Percentiles rank a stretch among this genome's conserved stretches.
Evolutionary conservation across 2,329 filamentous ascomycete species (phyloP).

Genomic region (Colletotrichum tamarilloi): DNA sequence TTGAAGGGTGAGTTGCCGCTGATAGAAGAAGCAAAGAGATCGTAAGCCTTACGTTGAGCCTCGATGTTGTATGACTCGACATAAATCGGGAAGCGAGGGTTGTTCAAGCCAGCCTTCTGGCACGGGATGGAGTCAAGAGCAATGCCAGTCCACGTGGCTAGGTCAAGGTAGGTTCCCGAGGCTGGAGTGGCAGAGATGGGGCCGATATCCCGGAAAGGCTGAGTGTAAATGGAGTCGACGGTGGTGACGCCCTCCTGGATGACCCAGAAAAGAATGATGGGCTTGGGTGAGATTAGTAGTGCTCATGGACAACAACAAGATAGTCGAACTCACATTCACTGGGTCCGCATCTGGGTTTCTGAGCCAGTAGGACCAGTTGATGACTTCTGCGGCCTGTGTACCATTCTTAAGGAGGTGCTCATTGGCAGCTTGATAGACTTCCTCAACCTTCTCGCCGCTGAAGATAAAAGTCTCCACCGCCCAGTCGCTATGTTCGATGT

Average conservation of each 20-base stretch:
- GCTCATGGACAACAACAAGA: not conserved
- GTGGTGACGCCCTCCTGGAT: slow-evolving; percentile 54
- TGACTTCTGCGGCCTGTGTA: slow-evolving; percentile 55
- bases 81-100: slow-evolving; percentile 57
- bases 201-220: slow-evolving; percentile 55
- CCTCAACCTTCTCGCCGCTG: slow-evolving; percentile 60
- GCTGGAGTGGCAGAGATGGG: slow-evolving; percentile 47
- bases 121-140: slow-evolving; percentile 49
- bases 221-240: slow-evolving; percentile 53
- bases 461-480: slow-evolving; percentile 57
- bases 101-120: slow-evolving; percentile 52
- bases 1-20: slow-evolving; percentile 35
- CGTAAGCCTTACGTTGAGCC: slow-evolving; percentile 44
- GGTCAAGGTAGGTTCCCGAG: slow-evolving; percentile 56
- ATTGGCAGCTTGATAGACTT: slow-evolving; percentile 58
- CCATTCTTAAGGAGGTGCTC: slow-evolving; percentile 54
- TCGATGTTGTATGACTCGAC: slow-evolving; percentile 50
- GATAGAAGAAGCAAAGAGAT: slow-evolving; percentile 45
- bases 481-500: slow-evolving; percentile 52
- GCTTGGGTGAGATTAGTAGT: slow-evolving; percentile 39
- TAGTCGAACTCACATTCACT: slow-evolving; percentile 45
- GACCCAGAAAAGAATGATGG: slow-evolving; percentile 53
- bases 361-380: slow-evolving; percentile 63
- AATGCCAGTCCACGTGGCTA: slow-evolving; percentile 56
- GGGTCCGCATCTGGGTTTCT: slow-evolving; percentile 54